Evolutionary conservation across 352 stramenopile genomes (phyloP).

Genomic region (Phytophthora lateralis): DNA sequence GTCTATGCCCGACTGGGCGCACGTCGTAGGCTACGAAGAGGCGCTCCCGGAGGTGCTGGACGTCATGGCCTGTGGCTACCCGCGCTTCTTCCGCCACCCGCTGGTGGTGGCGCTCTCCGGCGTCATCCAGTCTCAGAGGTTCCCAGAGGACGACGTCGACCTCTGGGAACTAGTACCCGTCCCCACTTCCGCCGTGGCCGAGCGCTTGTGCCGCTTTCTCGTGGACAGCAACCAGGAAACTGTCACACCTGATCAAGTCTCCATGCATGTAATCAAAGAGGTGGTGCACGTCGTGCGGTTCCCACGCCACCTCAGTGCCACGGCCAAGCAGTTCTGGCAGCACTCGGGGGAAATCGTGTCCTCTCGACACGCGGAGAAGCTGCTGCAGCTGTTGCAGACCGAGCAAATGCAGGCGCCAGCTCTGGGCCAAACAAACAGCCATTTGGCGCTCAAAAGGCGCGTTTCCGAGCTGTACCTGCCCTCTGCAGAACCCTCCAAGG

Average conservation of each 20-base stretch:
- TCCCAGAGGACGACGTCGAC: constrained; percentile 7
- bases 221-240: constrained; percentile 36
- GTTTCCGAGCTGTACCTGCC: constrained; percentile 62
- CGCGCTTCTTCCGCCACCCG: constrained; percentile 93
- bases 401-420: constrained; percentile 2
- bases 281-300: constrained; percentile 79
- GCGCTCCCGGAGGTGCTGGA: constrained; percentile 62
- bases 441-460: constrained; percentile 52
- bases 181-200: constrained; percentile 60
- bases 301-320: constrained; percentile 42
- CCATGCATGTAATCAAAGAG: constrained; percentile 49
- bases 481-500: constrained; percentile 14
- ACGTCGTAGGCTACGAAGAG: constrained; percentile 94
- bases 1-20: constrained; percentile 78
- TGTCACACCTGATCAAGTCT: constrained; percentile 36
- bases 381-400: constrained; percentile 57
- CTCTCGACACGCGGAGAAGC: constrained; percentile 77
- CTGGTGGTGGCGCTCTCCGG: constrained; percentile 74
- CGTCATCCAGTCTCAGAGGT: constrained; percentile 36
- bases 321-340: constrained; percentile 92
- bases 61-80: constrained; percentile 90
- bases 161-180: constrained; percentile 50
- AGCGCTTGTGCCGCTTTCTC: constrained; percentile 77
- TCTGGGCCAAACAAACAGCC: constrained; percentile 21
- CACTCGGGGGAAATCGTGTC: constrained; percentile 93